Evolutionary conservation across 352 stramenopile species (phyloP).

Genomic region (Globisporangium radiosum): DNA sequence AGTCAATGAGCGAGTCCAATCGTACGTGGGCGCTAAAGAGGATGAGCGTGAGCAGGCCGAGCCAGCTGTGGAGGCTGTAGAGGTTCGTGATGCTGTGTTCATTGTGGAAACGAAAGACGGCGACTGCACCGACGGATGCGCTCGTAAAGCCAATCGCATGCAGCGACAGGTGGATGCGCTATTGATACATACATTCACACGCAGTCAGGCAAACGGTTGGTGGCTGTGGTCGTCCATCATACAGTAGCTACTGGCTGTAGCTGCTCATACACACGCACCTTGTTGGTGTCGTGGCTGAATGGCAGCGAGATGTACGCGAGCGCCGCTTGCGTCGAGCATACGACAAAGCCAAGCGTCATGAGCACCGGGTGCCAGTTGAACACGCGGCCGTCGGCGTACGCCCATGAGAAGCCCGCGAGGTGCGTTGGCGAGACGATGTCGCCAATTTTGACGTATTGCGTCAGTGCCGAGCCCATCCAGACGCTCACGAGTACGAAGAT

Average conservation of each 20-base stretch:
- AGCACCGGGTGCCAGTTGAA: slow-evolving; percentile 88
- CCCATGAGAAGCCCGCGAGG: slow-evolving; percentile 70
- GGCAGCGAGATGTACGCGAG: slow-evolving; percentile 64
- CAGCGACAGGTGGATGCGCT: slow-evolving; percentile 67
- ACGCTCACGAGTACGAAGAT: slow-evolving; percentile 58
- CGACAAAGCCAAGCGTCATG: slow-evolving; percentile 81
- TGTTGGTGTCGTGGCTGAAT: slow-evolving; percentile 62
- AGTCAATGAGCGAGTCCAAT: not conserved
- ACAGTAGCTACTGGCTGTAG: not conserved
- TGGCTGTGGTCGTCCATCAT: too few species aligned
- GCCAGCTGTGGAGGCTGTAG: slow-evolving; percentile 85
- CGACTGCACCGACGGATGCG: slow-evolving; percentile 47
- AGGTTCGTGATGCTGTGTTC: slow-evolving; percentile 82
- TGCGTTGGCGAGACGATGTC: slow-evolving; percentile 33
- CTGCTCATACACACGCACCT: slow-evolving; percentile 19
- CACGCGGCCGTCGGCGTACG: slow-evolving; percentile 43
- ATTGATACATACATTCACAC: not conserved
- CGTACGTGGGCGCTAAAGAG: slow-evolving; percentile 43
- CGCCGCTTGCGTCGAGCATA: slow-evolving; percentile 64
- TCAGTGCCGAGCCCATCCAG: slow-evolving; percentile 72
- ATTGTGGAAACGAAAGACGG: slow-evolving; percentile 85
- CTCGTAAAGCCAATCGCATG: slow-evolving; percentile 61
- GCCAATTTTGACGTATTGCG: slow-evolving; percentile 38
- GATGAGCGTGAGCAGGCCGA: slow-evolving; percentile 62
- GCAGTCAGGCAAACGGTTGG: too few species aligned